These are phyloP conservation scores for Chaetomium sp. DNA, from an alignment of 2,329 filamentous ascomycete genomes.

Conservation along the genomic window DNA sequence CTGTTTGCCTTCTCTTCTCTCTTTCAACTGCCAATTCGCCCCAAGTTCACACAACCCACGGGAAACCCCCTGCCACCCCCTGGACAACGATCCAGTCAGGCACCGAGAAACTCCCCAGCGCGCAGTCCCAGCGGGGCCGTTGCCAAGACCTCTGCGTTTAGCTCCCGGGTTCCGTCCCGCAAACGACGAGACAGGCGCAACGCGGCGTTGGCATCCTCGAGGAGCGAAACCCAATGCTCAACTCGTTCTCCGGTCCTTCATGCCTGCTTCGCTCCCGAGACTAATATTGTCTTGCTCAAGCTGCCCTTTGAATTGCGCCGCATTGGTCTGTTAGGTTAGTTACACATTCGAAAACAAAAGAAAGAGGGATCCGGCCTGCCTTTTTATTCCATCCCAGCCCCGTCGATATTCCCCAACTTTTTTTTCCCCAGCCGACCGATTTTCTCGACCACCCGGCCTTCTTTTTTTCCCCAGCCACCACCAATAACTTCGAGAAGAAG, in stretches of 20 bases:
- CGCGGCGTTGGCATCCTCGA: constrained; percentile 6
- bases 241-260: not conserved
- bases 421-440: not conserved
- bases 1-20: not conserved
- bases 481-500: too few species aligned
- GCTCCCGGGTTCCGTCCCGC: constrained; percentile 7
- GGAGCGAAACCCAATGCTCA: not conserved
- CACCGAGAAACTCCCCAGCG: not conserved
- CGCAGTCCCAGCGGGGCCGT: not conserved
- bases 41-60: too few species aligned
- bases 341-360: too few species aligned
- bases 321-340: too few species aligned
- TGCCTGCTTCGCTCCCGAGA: not conserved
- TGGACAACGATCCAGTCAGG: not conserved
- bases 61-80: not conserved
- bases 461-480: constrained; percentile 2
- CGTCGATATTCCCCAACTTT: too few species aligned
- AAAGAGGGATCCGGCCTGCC: too few species aligned
- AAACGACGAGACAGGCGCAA: not conserved
- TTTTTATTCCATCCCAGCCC: not conserved
- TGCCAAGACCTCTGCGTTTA: not conserved
- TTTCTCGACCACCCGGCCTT: not conserved
- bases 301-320: too few species aligned
- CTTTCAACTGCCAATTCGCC: not conserved
- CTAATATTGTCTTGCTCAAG: too few species aligned